Evolutionary conservation across 371 early-diverging fungal genomes (phyloP).

Genomic region (Mucor piriformis): DNA sequence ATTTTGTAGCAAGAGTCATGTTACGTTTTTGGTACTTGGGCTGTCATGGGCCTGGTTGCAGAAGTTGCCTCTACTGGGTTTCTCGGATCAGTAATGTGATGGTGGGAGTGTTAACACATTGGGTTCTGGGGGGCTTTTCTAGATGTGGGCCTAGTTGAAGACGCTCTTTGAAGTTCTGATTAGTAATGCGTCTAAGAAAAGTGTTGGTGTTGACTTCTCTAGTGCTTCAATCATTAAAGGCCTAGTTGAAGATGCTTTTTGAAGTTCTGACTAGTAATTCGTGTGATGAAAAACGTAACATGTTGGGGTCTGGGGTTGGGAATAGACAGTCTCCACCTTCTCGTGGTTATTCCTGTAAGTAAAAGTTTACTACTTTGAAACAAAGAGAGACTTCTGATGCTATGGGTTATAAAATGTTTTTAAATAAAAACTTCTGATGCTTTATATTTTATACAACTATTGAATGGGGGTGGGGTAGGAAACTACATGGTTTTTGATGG

Average conservation of each 20-base stretch:
- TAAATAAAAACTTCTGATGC: too few relatives aligned
- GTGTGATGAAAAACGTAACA: background rate
- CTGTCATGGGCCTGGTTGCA: background rate
- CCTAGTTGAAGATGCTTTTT: background rate
- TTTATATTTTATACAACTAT: too few relatives aligned
- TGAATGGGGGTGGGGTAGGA: too few relatives aligned
- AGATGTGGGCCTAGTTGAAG: too few relatives aligned
- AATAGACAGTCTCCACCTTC: background rate
- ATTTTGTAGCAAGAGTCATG: too few relatives aligned
- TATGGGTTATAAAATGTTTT: too few relatives aligned
- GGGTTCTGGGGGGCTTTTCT: background rate
- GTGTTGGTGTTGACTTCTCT: too few relatives aligned
- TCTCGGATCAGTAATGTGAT: background rate
- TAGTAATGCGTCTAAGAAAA: too few relatives aligned
- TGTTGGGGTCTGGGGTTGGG: background rate
- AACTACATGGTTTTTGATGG: too few relatives aligned
- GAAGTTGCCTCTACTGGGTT: background rate
- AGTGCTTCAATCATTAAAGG: background rate
- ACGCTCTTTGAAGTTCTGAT: too few relatives aligned
- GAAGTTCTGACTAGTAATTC: background rate
- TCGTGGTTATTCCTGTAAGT: slow-evolving; percentile 1
- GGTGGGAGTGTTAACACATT: background rate
- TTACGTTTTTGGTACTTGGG: background rate
- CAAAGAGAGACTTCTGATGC: too few relatives aligned
- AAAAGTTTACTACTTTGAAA: too few relatives aligned